These are phyloP conservation scores for Leccinum huronense DNA, from an alignment of 1,284 basidiomycete genomes.

Conservation along the genomic window DNA sequence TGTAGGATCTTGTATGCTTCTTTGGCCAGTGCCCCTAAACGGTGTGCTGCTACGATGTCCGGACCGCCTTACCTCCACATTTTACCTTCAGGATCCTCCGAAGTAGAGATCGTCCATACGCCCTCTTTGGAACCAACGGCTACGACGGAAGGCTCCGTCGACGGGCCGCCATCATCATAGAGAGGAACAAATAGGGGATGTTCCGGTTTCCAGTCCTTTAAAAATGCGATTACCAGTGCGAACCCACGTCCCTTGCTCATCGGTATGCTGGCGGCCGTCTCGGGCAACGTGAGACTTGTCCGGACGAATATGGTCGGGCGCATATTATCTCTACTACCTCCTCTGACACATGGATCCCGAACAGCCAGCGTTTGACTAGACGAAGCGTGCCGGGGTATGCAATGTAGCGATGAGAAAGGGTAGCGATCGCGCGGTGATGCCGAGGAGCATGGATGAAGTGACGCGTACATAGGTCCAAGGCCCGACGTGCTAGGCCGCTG, in stretches of 20 bases:
- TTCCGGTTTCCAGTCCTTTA: conserved; percentile 86
- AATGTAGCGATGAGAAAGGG: conserved; percentile 76
- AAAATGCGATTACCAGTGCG: conserved; percentile 67
- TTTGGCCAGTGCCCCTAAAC: conserved; percentile 68
- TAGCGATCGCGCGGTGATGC: conserved; percentile 84
- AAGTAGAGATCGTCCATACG: conserved; percentile 84
- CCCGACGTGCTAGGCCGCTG: conserved; percentile 52
- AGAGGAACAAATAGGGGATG: conserved; percentile 62
- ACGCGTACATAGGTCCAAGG: conserved; percentile 59
- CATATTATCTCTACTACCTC: conserved; percentile 87
- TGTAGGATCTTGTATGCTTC: conserved; percentile 55
- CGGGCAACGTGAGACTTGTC: conserved; percentile 8
- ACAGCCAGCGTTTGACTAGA: conserved; percentile 89
- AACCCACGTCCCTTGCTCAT: conserved; percentile 82
- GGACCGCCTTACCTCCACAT: conserved; percentile 74
- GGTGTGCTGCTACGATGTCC: conserved; percentile 65
- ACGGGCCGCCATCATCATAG: conserved; percentile 42
- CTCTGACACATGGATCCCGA: conserved; percentile 63
- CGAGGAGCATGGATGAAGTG: conserved; percentile 77
- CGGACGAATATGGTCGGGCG: conserved; percentile 59
- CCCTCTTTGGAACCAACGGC: conserved; percentile 41
- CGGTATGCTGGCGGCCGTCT: conserved; percentile 42
- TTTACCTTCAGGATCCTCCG: conserved; percentile 71
- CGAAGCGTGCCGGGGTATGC: conserved; percentile 85
- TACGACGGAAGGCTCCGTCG: conserved; percentile 16